Percentiles rank a stretch among this genome's conserved stretches.
Conservation (phyloP, 2,329 filamentous ascomycete genomes). For the Aspergillus sp. region DNA sequence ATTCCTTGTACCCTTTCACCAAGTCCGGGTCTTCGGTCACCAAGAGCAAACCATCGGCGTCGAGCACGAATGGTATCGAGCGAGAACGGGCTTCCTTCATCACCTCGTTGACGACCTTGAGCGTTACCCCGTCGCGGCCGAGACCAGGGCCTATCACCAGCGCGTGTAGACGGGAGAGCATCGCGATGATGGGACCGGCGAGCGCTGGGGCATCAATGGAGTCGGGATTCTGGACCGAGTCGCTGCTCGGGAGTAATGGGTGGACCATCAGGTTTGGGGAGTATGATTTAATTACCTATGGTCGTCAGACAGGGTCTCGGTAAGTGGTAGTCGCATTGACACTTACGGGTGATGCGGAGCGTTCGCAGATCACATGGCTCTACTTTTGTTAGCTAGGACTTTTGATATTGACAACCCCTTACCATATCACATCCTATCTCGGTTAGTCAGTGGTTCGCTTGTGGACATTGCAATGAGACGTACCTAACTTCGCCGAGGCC, state of each 20-base stretch:
- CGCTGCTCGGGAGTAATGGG: constrained; percentile 82
- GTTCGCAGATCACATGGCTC: constrained; percentile 92
- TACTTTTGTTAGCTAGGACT: constrained; percentile 21
- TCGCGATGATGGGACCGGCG: constrained; percentile 67
- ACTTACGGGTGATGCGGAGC: constrained; percentile 65
- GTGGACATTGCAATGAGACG: background rate
- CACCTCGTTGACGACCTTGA: constrained; percentile 76
- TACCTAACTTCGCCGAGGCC: constrained; percentile 84
- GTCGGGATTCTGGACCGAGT: constrained; percentile 49
- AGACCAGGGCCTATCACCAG: constrained; percentile 91
- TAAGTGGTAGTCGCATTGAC: background rate
- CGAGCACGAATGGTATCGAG: constrained; percentile 77
- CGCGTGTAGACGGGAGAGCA: constrained; percentile 85
- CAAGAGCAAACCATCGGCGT: constrained; percentile 83
- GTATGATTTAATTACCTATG: constrained; percentile 87
- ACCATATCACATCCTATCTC: constrained; percentile 74
- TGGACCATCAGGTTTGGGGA: constrained; percentile 99
- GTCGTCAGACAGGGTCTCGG: background rate
- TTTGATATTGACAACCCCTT: constrained; percentile 22
- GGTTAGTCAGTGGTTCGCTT: background rate
- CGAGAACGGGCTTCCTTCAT: constrained; percentile 73
- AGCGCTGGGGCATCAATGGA: constrained; percentile 57
- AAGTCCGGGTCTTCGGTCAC: constrained; percentile 74
- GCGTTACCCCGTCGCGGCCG: constrained; percentile 85
- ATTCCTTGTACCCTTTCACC: constrained; percentile 75